phyloP scores from a whole-genome alignment of 192 early-diverging fungal species.

The Linderina pennispora region DNA sequence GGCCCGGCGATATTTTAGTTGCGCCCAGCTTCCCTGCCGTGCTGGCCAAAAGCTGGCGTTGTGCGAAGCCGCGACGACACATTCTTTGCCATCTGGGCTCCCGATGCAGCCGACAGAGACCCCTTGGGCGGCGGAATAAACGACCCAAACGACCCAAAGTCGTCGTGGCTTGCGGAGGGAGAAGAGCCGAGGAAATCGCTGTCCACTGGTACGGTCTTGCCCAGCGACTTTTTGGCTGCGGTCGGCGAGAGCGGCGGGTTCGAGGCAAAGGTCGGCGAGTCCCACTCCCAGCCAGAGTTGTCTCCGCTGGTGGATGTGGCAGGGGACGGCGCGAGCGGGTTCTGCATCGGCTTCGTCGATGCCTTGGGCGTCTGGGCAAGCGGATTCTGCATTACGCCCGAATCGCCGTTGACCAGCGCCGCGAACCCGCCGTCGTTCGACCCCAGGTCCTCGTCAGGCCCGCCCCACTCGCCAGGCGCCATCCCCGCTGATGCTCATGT shows the following conservation, averaged over 20 bases:
- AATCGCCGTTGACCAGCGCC: constrained; percentile 3
- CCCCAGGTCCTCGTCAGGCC: not conserved
- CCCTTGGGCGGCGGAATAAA: not conserved
- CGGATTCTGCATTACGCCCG: not conserved
- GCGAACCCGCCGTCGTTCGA: not conserved
- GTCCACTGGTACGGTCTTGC: constrained; percentile 2
- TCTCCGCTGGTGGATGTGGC: no score
- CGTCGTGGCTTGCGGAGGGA: constrained; percentile 1
- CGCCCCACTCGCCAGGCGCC: not conserved
- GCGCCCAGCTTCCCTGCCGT: constrained; percentile 5
- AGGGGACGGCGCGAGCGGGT: constrained; percentile 25
- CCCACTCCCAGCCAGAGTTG: constrained; percentile 30
- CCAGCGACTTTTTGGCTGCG: not conserved
- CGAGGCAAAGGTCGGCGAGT: constrained; percentile 10
- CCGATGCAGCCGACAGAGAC: not conserved
- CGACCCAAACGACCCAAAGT: constrained; percentile 23
- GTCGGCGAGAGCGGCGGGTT: not conserved
- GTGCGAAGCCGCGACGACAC: constrained; percentile 11
- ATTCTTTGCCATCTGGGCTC: not conserved
- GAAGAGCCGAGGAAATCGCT: constrained; percentile 2
- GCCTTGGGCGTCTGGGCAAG: not conserved
- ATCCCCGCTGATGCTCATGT: not conserved
- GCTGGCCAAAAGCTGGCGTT: not conserved
- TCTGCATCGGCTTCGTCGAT: not conserved
- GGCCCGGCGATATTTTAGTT: not conserved